A percentile compares a stretch with the other conserved stretches of the same genome.
phyloP scores from a whole-genome alignment of 2,329 filamentous ascomycete genomes.

The Aspergillus thermomutatus region DNA sequence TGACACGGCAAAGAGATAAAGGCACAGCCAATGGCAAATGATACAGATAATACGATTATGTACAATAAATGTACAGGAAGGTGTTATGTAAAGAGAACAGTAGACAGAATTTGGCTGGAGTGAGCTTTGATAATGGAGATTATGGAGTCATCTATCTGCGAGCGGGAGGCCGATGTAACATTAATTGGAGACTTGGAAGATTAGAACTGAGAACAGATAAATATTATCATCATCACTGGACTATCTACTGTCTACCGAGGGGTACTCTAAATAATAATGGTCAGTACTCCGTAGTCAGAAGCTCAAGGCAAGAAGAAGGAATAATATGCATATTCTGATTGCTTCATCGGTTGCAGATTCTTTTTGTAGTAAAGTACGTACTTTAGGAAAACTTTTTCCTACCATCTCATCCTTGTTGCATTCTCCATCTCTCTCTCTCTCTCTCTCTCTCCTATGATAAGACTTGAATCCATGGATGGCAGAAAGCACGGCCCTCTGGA shows the following conservation, averaged over 20 bases:
- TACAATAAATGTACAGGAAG: conserved; percentile 8
- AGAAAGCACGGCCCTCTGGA: not conserved
- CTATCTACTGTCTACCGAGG: not conserved
- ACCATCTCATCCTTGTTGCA: not conserved
- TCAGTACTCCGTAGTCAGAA: too few relatives aligned
- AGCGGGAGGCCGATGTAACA: conserved; percentile 10
- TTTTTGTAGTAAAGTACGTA: too few relatives aligned
- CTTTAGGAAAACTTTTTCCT: not conserved
- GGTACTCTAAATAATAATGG: too few relatives aligned
- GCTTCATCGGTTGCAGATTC: too few relatives aligned
- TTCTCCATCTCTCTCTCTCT: not conserved
- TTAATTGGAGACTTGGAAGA: not conserved
- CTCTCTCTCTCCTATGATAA: too few relatives aligned
- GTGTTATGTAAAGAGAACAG: conserved; percentile 25
- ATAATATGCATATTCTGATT: too few relatives aligned
- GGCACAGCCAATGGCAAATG: conserved; percentile 13
- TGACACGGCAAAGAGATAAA: not conserved
- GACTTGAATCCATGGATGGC: not conserved
- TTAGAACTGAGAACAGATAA: not conserved
- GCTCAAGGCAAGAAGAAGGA: too few relatives aligned
- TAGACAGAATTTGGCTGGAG: conserved; percentile 3
- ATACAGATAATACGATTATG: conserved; percentile 10
- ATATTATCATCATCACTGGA: not conserved
- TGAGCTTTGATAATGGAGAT: not conserved
- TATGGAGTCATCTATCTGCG: not conserved